phyloP scores from a whole-genome alignment of 202 grass and related monocot genomes.

The Carex arenaria region DNA sequence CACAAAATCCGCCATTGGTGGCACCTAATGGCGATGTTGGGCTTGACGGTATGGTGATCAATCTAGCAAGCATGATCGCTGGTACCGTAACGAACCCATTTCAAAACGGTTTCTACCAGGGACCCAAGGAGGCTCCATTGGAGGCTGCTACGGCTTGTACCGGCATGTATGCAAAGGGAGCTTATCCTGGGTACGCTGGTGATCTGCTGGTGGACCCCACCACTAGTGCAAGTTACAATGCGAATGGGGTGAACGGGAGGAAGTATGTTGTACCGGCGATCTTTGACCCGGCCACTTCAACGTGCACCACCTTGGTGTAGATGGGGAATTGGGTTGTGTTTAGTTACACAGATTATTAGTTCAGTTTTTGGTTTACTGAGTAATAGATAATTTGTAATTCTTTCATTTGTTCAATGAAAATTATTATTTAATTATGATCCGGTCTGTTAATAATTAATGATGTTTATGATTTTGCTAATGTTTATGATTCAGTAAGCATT shows the following conservation, averaged over 20 bases:
- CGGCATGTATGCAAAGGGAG: constrained; percentile 79
- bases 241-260: constrained; percentile 58
- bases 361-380: background rate
- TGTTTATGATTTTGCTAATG: background rate
- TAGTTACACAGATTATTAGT: constrained; percentile 1
- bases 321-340: background rate
- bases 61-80: constrained; percentile 78
- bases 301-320: constrained; percentile 75
- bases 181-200: constrained; percentile 76
- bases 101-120: constrained; percentile 76
- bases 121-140: constrained; percentile 42
- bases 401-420: constrained; percentile 92
- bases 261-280: constrained; percentile 76
- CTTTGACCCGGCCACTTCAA: constrained; percentile 73
- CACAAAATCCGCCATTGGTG: constrained; percentile 52
- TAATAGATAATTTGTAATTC: constrained; percentile 42
- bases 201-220: constrained; percentile 49
- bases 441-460: background rate
- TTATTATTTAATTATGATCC: background rate
- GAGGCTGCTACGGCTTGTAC: constrained; percentile 51
- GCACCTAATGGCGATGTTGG: constrained; percentile 89
- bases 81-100: constrained; percentile 85
- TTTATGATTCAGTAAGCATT: background rate
- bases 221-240: constrained; percentile 76
- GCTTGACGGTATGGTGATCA: constrained; percentile 83